These are phyloP conservation scores for Ogataea trehalophila DNA, from an alignment of 805 yeast genomes.

Conservation along the genomic window DNA sequence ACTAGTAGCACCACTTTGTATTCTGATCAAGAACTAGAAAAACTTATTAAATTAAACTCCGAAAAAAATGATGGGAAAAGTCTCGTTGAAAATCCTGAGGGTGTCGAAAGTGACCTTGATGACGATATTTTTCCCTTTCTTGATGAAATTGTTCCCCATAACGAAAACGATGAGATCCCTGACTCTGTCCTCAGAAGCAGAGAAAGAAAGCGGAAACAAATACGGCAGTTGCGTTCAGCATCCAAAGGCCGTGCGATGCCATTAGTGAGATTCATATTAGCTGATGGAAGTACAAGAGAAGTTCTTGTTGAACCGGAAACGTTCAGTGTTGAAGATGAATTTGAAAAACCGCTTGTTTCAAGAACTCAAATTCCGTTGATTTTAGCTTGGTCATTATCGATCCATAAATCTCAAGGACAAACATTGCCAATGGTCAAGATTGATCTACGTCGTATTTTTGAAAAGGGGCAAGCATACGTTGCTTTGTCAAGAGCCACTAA, in stretches of 20 bases:
- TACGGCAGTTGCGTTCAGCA: conserved; percentile 38
- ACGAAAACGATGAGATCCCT: conserved; percentile 6
- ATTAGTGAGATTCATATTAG: conserved; percentile 66
- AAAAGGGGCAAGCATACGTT: conserved; percentile 91
- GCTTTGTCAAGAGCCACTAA: conserved; percentile 84
- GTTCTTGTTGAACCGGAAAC: conserved; percentile 76
- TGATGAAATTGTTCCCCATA: conserved; percentile 13
- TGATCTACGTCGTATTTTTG: conserved; percentile 62
- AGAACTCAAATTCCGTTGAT: conserved; percentile 81
- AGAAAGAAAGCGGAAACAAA: conserved; percentile 43
- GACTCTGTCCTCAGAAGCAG: conserved; percentile 28
- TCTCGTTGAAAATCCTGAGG: conserved; percentile 16
- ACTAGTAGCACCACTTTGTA: conserved; percentile 14
- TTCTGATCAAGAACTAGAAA: conserved; percentile 19
- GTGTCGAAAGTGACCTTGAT: conserved; percentile 29
- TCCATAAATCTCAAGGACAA: conserved; percentile 88
- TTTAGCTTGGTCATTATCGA: conserved; percentile 94
- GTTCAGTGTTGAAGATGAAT: conserved; percentile 77
- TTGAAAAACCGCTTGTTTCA: conserved; percentile 60
- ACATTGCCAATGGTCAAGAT: conserved; percentile 68
- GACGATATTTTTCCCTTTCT: conserved; percentile 49
- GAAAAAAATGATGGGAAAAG: conserved; percentile 13
- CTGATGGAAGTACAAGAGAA: conserved; percentile 70
- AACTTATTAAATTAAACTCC: conserved; percentile 7
- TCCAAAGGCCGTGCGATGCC: conserved; percentile 56